Evolutionary conservation across 106 monocot genomes (phyloP).

Genomic region (Dioscorea dumetorum): DNA sequence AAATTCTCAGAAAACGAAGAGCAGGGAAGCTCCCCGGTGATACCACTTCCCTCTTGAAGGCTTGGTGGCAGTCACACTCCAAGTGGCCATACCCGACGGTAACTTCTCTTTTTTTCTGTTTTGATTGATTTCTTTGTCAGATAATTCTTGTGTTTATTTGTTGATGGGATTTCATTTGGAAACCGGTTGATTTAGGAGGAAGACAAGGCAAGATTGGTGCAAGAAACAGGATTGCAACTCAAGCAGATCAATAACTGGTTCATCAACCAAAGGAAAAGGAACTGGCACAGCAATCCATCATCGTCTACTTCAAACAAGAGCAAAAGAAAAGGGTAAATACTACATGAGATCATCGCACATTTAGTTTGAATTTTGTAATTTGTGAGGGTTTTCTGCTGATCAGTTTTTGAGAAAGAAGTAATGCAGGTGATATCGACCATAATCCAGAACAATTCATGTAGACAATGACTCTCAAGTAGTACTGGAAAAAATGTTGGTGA

Average conservation of each 20-base stretch:
- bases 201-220: constrained; percentile 83
- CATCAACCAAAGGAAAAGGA: constrained; percentile 97
- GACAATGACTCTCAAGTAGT: background rate
- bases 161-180: too few species aligned
- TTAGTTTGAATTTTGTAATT: background rate
- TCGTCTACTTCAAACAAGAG: constrained; percentile 62
- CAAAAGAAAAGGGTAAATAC: constrained; percentile 68
- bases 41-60: constrained; percentile 78
- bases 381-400: background rate
- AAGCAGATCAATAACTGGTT: constrained; percentile 99
- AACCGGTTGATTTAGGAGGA: constrained; percentile 50
- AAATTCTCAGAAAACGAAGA: constrained; percentile 85
- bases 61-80: constrained; percentile 98
- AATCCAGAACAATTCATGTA: constrained; percentile 28
- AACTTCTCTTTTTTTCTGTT: constrained; percentile 5
- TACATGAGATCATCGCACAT: background rate
- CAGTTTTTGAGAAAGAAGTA: constrained; percentile 20
- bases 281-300: constrained; percentile 95
- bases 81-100: constrained; percentile 99
- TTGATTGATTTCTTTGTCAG: too few species aligned
- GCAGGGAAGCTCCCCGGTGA: constrained; percentile 92
- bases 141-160: too few species aligned
- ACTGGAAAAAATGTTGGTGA: too few species aligned
- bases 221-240: constrained; percentile 90
- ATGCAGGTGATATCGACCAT: constrained; percentile 40